These are phyloP conservation scores for Panaeolus cyanescens DNA, from an alignment of 768 basidiomycete species.

Conservation along the genomic window DNA sequence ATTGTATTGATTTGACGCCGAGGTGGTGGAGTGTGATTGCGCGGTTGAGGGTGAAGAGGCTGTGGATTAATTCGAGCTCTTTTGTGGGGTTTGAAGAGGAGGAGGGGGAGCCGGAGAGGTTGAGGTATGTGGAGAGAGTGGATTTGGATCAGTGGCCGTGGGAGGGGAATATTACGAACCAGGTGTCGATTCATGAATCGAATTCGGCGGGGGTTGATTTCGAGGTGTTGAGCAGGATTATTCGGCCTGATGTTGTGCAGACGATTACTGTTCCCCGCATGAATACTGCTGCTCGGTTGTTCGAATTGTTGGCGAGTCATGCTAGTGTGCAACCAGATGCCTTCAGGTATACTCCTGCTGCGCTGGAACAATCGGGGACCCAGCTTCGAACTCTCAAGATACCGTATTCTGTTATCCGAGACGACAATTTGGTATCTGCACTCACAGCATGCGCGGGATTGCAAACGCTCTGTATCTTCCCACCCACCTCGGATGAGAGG, in stretches of 20 bases:
- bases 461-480: constrained; percentile 30
- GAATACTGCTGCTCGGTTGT: constrained; percentile 32
- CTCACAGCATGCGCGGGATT: constrained; percentile 30
- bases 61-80: constrained; percentile 36
- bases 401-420: constrained; percentile 15
- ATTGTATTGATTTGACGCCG: constrained; percentile 34
- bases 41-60: constrained; percentile 24
- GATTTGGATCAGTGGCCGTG: constrained; percentile 40
- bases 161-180: constrained; percentile 33
- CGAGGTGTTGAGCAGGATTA: constrained; percentile 23
- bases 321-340: neutral
- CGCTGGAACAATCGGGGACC: constrained; percentile 17
- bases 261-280: constrained; percentile 32
- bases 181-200: constrained; percentile 35
- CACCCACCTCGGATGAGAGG: constrained; percentile 25
- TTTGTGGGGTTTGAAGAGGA: constrained; percentile 11
- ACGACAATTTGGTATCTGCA: constrained; percentile 24
- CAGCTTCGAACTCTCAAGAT: constrained; percentile 20
- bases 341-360: neutral
- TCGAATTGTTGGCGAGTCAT: constrained; percentile 17
- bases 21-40: constrained; percentile 33
- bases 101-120: neutral
- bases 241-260: constrained; percentile 28
- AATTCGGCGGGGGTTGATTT: constrained; percentile 27
- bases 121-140: constrained; percentile 22